Conservation (phyloP, 192 early-diverging fungal species). For the Linnemannia hyalina region DNA sequence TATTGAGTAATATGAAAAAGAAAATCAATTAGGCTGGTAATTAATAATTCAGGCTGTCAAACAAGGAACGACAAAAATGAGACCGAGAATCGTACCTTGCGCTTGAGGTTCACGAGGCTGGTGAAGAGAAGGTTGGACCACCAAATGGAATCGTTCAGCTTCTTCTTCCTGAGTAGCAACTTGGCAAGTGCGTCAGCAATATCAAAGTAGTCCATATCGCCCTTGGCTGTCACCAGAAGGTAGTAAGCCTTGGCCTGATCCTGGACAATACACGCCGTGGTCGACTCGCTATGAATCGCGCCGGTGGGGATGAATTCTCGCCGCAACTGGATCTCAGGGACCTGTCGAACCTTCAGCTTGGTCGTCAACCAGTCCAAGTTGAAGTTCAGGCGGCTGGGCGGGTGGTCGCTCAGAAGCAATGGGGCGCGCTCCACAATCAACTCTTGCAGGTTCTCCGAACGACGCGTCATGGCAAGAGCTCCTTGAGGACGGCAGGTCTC, state of each 20-base stretch:
- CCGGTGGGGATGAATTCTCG: constrained; percentile 62
- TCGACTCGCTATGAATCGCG: constrained; percentile 63
- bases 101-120: constrained; percentile 71
- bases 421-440: constrained; percentile 82
- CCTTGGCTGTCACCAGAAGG: constrained; percentile 54
- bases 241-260: constrained; percentile 56
- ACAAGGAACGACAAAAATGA: not conserved
- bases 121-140: constrained; percentile 81
- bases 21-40: constrained; percentile 9
- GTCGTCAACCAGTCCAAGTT: constrained; percentile 69
- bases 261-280: constrained; percentile 69
- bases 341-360: constrained; percentile 76
- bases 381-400: constrained; percentile 59
- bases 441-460: constrained; percentile 67
- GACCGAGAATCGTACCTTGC: constrained; percentile 62
- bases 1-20: not conserved
- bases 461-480: constrained; percentile 51
- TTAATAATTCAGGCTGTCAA: not conserved
- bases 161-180: constrained; percentile 73
- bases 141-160: constrained; percentile 85
- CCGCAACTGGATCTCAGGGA: constrained; percentile 72
- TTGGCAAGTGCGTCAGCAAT: constrained; percentile 78
- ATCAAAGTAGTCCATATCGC: constrained; percentile 85
- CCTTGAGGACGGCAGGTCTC: constrained; percentile 69
- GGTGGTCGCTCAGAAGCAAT: constrained; percentile 79